Evolutionary conservation across 2,329 filamentous ascomycete genomes (phyloP), one percentile per base, ranked within the genome.

Genomic region (Xylaria sp.): DNA sequence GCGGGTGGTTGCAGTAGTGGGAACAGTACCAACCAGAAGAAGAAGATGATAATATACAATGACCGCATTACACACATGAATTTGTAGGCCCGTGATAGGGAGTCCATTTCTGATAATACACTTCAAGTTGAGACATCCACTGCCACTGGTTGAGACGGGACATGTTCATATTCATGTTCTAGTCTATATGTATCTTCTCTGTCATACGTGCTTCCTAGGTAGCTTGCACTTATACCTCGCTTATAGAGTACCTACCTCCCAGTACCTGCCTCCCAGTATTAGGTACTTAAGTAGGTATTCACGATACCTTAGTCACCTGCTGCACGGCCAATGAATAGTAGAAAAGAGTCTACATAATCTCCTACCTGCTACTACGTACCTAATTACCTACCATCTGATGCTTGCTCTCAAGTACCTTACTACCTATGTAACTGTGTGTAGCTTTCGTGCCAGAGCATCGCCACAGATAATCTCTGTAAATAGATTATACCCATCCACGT

Each of bases 1-100:
- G 32, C 74, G 75, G 75, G 70, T 74, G 42, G 66, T 64, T 37
- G 68, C 75, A 76, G 69, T 51, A 48, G 55, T 6, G 63, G 40
- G 42, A 53, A 53, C 32, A 55, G 47, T 51, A 40, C 48, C 18
- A 35, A 35, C 32, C 16, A 18, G 8, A 9, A 12, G 5, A 5
- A 23, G 47, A 48, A 1, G 48, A 12, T 13, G 21, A 18, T 5
- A 44, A 44, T 13, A 21, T 48, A 48, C 44, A 25, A 48, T 29
- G 16, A 25, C 48, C 25, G n/a, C 48, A 51, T 51, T 51, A 29
- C 48, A 51, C 48, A 13, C 25, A 51, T 51, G 23, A 25, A 27
- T 10, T 10, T n/a, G 9, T 4, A 6, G n/a, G 37, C 23, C 35
- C 35, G 18, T 55, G 18, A 29, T 23, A 18, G 5, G 32, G 4